Evolutionary conservation across 2,329 filamentous ascomycete species (phyloP).

Genomic region (Colletotrichum sp.): DNA sequence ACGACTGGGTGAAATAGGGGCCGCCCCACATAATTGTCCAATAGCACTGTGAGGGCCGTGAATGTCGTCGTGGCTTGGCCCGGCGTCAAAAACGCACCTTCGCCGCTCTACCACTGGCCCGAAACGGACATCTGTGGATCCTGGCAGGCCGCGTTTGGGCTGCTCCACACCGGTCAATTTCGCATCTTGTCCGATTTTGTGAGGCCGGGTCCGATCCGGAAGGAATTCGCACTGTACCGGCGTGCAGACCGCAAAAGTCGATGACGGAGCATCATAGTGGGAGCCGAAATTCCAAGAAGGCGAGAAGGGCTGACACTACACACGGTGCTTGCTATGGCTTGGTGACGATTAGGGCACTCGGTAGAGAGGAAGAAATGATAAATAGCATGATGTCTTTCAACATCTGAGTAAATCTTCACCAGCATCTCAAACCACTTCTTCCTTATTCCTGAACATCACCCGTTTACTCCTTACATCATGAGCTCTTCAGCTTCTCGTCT

Average conservation of each 20-base stretch:
- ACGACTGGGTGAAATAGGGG: neutral
- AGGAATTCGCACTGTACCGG: neutral
- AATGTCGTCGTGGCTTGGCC: neutral
- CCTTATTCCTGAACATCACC: fast-evolving
- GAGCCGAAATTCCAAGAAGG: neutral
- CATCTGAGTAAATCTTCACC: no score
- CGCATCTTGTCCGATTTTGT: neutral
- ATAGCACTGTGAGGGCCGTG: slow-evolving; percentile 5
- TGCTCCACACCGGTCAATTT: neutral
- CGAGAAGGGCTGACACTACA: neutral
- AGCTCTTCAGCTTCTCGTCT: neutral
- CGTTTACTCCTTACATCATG: neutral
- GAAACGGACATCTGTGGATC: neutral
- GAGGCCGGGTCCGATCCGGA: neutral
- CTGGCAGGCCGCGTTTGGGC: neutral
- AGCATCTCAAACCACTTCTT: neutral
- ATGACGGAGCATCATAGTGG: neutral
- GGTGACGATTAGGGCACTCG: no score
- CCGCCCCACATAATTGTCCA: slow-evolving; percentile 5
- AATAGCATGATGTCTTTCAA: no score
- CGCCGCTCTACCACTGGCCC: neutral
- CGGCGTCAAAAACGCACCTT: neutral
- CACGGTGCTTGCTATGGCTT: neutral
- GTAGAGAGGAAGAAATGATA: no score
- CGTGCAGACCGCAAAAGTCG: neutral